Conservation (phyloP, 768 basidiomycete species). For the Phylloporus rhodoxanthus region DNA sequence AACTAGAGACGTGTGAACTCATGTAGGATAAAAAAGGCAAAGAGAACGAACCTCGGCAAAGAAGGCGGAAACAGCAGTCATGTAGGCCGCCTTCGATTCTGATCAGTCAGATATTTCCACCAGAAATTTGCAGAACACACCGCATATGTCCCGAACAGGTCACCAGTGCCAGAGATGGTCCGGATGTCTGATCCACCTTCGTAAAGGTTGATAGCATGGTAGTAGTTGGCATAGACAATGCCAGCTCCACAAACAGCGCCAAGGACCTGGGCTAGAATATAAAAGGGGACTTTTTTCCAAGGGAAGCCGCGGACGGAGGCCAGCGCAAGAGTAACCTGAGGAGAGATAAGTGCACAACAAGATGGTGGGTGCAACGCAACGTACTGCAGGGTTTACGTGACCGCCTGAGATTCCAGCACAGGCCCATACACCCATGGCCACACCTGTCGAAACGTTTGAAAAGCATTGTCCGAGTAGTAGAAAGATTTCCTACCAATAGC, state of each 20-base stretch:
- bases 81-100: constrained; percentile 33
- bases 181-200: constrained; percentile 52
- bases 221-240: constrained; percentile 58
- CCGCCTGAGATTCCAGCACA: constrained; percentile 64
- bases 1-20: constrained; percentile 34
- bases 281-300: constrained; percentile 73
- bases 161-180: constrained; percentile 52
- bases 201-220: constrained; percentile 58
- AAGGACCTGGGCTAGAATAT: constrained; percentile 57
- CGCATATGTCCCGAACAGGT: constrained; percentile 56
- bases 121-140: constrained; percentile 30
- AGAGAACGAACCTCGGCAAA: constrained; percentile 36
- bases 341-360: constrained; percentile 1
- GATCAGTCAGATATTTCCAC: constrained; percentile 8
- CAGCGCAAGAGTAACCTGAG: constrained; percentile 61
- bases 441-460: constrained; percentile 29
- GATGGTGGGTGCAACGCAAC: constrained; percentile 9
- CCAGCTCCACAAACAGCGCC: constrained; percentile 56
- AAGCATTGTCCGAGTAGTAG: background rate
- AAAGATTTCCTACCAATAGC: constrained; percentile 23
- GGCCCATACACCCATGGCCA: constrained; percentile 65
- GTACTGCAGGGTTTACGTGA: constrained; percentile 68
- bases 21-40: background rate
- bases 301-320: constrained; percentile 71
- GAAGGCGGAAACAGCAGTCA: constrained; percentile 41